Percentiles rank a stretch among this genome's conserved stretches.
Evolutionary conservation across 768 basidiomycete species (phyloP).

Genomic region (Trametes cubensis): DNA sequence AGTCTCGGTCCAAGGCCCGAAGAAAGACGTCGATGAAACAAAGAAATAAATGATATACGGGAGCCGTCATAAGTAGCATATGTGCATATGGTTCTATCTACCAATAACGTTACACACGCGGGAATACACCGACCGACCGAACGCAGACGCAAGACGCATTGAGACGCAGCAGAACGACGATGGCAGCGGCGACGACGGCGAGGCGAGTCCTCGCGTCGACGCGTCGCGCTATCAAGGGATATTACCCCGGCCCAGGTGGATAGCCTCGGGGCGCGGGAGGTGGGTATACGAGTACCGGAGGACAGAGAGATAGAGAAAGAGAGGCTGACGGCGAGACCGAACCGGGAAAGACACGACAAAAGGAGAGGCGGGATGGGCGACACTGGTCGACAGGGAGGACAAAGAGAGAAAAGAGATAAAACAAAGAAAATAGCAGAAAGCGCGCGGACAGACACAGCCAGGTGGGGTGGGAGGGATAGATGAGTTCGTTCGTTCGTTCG

Average conservation of each 20-base stretch:
- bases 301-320: conserved; percentile 8
- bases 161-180: not conserved
- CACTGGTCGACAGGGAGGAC: not conserved
- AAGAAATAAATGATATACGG: no score
- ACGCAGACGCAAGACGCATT: not conserved
- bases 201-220: not conserved
- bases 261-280: conserved; percentile 14
- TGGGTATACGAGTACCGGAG: conserved; percentile 20
- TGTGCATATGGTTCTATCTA: conserved; percentile 23
- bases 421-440: conserved; percentile 7
- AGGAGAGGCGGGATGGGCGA: conserved; percentile 5
- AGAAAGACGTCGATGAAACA: no score
- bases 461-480: not conserved
- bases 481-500: conserved; percentile 6
- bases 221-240: conserved; percentile 4
- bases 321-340: no score
- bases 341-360: conserved; percentile 6
- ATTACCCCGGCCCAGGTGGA: conserved; percentile 14
- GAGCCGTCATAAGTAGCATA: conserved; percentile 10
- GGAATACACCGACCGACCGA: conserved; percentile 16
- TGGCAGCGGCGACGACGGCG: no score
- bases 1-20: no score
- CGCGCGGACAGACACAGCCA: conserved; percentile 3
- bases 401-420: not conserved
- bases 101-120: conserved; percentile 20